Evolutionary conservation across 2,329 filamentous ascomycete species (phyloP).

Genomic region (Beauveria sp.): DNA sequence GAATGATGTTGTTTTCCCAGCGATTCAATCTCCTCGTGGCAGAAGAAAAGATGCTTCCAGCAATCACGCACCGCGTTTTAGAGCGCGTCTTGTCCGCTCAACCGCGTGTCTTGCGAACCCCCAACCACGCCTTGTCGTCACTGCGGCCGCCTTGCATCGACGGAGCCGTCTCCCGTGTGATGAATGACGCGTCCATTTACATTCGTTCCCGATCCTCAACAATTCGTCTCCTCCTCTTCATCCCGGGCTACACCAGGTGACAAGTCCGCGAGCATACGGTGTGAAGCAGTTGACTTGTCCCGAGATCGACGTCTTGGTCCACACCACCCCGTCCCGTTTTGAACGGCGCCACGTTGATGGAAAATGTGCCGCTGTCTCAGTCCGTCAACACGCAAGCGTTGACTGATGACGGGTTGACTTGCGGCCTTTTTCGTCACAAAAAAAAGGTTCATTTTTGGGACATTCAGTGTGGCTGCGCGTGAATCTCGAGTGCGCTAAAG

Average conservation of each 20-base stretch:
- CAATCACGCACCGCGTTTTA: background rate
- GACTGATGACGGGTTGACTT: background rate
- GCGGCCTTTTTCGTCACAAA: background rate
- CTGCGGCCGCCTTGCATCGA: background rate
- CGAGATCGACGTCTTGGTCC: background rate
- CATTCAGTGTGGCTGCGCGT: background rate
- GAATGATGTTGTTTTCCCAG: background rate
- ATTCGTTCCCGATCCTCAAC: background rate
- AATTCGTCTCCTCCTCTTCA: background rate
- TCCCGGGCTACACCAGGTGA: too few relatives aligned
- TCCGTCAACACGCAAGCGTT: background rate
- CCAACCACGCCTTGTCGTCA: background rate
- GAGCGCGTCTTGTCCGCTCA: background rate
- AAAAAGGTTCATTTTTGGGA: background rate
- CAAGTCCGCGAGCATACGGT: too few relatives aligned
- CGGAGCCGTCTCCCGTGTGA: background rate
- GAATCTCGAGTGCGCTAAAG: too few relatives aligned
- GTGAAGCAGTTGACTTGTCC: background rate
- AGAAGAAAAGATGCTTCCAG: background rate
- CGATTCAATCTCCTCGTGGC: too few relatives aligned
- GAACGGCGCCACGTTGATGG: background rate
- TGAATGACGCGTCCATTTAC: background rate
- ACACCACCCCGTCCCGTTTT: background rate
- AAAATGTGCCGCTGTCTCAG: background rate
- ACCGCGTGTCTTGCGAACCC: background rate